Evolutionary conservation across 345 rosid genomes (phyloP).

Genomic region (Angophora floribunda): DNA sequence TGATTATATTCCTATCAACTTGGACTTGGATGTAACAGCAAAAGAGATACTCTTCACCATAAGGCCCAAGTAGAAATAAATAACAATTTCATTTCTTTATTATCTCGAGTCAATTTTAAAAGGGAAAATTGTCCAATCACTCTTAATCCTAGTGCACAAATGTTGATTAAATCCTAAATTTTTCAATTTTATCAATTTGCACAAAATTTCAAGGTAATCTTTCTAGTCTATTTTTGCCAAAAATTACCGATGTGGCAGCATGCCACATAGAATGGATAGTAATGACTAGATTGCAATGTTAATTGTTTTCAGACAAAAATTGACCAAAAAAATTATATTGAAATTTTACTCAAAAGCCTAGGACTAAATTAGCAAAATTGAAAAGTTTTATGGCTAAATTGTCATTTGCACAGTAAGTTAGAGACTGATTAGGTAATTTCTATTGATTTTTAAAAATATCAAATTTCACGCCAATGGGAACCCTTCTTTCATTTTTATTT

Average conservation of each 20-base stretch:
- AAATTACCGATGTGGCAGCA: background rate
- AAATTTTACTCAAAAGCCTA: accelerated
- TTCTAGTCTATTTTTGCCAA: accelerated
- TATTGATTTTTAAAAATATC: background rate
- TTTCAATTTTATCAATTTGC: accelerated
- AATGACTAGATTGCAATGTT: accelerated
- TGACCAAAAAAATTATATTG: accelerated
- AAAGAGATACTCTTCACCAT: background rate
- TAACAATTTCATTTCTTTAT: background rate
- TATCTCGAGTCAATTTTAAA: background rate
- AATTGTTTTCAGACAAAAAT: accelerated
- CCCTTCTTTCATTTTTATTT: background rate
- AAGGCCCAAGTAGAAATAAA: background rate
- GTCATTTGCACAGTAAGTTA: background rate
- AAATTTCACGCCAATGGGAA: background rate
- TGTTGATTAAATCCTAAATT: background rate
- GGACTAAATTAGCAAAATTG: background rate
- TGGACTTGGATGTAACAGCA: background rate
- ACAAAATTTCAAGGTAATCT: accelerated
- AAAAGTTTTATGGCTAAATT: accelerated
- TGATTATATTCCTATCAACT: background rate
- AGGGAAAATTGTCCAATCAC: accelerated
- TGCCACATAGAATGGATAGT: accelerated
- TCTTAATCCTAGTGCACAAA: accelerated
- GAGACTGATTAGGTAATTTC: too few relatives aligned